Evolutionary conservation across 257 asterid species (phyloP), one percentile per base, ranked within the genome.

Genomic region (Solanum ossicruentum): DNA sequence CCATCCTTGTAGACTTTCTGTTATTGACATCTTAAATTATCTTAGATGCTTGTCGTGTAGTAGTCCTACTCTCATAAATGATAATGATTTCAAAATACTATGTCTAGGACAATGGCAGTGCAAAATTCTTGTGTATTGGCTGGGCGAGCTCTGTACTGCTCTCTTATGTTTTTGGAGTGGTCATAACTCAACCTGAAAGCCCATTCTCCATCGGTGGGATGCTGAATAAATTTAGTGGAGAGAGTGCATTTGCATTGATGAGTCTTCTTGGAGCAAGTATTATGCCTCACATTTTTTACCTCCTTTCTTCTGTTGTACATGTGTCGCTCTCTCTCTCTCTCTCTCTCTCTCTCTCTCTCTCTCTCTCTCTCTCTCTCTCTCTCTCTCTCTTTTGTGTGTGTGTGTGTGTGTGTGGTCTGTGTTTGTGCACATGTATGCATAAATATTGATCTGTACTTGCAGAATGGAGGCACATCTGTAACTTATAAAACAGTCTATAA

Each of bases 281-380:
- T 61, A 93, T 91, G 97, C 99, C 99, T 86, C 98, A 96, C 90
- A 96, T 92, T 85, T 90, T 96, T 90, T 96, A 95, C 88, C 97
- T 96, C 85, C 99, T 93, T 90, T 97, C 99, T 66, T 94, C 98
- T 80, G 84, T 95, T 87, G 97, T 95, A 72, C 94, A 95, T 99
- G 99, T 97, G 20, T 63, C 84, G 86, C 82, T 83, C 87, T 52
- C 84, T 65, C 89, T 65, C 85, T 47, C 83, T 15, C 51, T 18
- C 57, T 10, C 21, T 2, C 83, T 39, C 66, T 58, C 17, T 17
- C 0, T 36, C 39, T 26, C n/a, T n/a, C 84, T 70, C 89, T 65
- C 84, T 55, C 83, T 15, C 51, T 18, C 57, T 10, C n/a, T 2
- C 83, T 39, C 66, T 58, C 17, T 17, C 0, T 32, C 39, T 32